Percentiles rank a stretch among this genome's conserved stretches.
These are phyloP conservation scores for Backusella macrospora DNA, from an alignment of 192 early-diverging fungal species.

Conservation along the genomic window DNA sequence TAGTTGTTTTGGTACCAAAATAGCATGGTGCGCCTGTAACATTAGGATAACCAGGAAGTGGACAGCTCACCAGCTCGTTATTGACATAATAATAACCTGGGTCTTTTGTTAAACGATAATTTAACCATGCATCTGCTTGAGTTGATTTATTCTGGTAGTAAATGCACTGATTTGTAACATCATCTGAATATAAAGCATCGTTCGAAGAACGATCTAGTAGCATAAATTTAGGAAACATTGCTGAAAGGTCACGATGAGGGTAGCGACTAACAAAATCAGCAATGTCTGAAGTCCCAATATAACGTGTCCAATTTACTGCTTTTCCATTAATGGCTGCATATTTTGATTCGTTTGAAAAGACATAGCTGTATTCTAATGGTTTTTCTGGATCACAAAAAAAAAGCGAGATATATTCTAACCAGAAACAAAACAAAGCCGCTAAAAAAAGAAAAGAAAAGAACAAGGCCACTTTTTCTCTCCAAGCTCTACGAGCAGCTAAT, in stretches of 20 bases:
- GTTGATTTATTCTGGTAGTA: constrained; percentile 1
- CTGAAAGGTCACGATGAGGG: constrained; percentile 34
- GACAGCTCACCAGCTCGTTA: constrained; percentile 18
- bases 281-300: constrained; percentile 2
- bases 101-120: constrained; percentile 30
- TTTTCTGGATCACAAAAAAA: constrained; percentile 35
- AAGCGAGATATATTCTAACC: constrained; percentile 34
- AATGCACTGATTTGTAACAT: constrained; percentile 27
- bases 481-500: constrained; percentile 29
- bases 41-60: constrained; percentile 32
- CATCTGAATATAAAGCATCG: constrained; percentile 18
- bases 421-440: constrained; percentile 27
- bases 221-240: constrained; percentile 38
- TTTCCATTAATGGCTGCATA: constrained; percentile 37
- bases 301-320: constrained; percentile 29
- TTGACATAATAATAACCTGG: constrained; percentile 27
- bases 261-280: constrained; percentile 30
- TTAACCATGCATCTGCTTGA: constrained; percentile 34
- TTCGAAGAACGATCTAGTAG: constrained; percentile 11
- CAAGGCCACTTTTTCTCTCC: constrained; percentile 40
- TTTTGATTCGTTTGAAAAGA: constrained; percentile 22
- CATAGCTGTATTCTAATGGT: constrained; percentile 25
- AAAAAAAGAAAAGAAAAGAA: constrained; percentile 26
- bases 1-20: not conserved
- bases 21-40: constrained; percentile 39